These are phyloP conservation scores for Aureobasidium sp. DNA, from an alignment of 2,329 filamentous ascomycete genomes.

Conservation along the genomic window DNA sequence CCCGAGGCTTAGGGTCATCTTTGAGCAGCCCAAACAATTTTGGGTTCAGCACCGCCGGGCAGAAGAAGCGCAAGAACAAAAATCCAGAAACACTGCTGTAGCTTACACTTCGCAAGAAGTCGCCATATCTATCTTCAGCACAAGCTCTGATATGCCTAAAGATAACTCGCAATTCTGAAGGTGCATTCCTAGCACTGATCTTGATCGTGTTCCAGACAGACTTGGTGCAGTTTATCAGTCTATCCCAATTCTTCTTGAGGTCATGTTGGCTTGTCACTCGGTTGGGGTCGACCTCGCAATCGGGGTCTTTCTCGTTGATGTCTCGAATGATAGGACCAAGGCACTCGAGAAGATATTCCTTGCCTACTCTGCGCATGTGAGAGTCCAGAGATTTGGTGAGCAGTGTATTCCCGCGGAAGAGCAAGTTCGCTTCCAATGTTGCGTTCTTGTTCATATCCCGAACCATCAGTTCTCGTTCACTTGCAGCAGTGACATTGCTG, in stretches of 20 bases:
- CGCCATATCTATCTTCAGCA: constrained; percentile 88
- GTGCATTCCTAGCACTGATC: constrained; percentile 65
- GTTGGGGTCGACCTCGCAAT: constrained; percentile 93
- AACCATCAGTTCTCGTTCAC: constrained; percentile 64
- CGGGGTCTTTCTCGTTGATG: constrained; percentile 82
- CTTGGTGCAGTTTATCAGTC: constrained; percentile 67
- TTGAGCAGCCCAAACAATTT: constrained; percentile 84
- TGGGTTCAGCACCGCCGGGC: constrained; percentile 89
- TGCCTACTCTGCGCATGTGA: constrained; percentile 90
- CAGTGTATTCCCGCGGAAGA: constrained; percentile 91
- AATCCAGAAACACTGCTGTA: constrained; percentile 96
- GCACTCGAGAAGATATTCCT: constrained; percentile 84
- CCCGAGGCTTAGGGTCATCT: constrained; percentile 75
- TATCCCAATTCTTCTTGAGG: constrained; percentile 74
- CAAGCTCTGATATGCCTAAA: constrained; percentile 88
- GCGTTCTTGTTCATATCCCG: constrained; percentile 73
- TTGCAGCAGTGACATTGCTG: constrained; percentile 23
- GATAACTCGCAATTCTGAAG: constrained; percentile 73
- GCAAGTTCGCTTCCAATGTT: constrained; percentile 81
- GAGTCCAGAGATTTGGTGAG: constrained; percentile 89
- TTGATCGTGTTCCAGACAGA: constrained; percentile 81
- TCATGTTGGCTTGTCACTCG: constrained; percentile 62
- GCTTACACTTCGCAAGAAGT: constrained; percentile 79
- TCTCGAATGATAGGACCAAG: constrained; percentile 78
- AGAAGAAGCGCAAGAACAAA: constrained; percentile 89